These are phyloP conservation scores for Escallonia herrerae DNA, from an alignment of 129 eudicot species.

Conservation along the genomic window DNA sequence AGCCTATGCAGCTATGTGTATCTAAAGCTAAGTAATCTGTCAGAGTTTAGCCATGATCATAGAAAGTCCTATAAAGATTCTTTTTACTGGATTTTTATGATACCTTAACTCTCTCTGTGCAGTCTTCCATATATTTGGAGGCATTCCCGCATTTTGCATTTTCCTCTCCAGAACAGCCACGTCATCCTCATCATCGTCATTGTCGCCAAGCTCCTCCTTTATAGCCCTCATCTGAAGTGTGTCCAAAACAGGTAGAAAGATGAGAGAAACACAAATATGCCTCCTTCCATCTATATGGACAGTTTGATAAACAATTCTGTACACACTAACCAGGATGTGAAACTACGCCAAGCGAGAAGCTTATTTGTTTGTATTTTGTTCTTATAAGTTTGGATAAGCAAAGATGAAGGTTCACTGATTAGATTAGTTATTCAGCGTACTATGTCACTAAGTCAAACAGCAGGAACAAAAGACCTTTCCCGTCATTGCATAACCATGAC, in stretches of 20 bases:
- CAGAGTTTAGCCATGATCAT: too few relatives aligned
- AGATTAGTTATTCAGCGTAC: background rate
- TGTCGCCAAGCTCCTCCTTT: constrained; percentile 98
- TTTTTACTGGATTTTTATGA: background rate
- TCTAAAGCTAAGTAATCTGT: too few relatives aligned
- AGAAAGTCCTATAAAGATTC: background rate
- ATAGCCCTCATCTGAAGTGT: constrained; percentile 88
- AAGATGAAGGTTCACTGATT: background rate
- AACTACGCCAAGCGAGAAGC: background rate
- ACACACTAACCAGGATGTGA: background rate
- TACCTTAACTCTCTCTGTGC: constrained; percentile 97
- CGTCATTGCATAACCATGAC: too few relatives aligned
- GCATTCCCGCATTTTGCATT: constrained; percentile 98
- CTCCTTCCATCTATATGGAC: background rate
- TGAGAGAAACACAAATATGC: background rate
- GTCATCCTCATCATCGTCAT: constrained; percentile 99
- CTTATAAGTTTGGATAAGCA: background rate
- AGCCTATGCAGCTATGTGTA: too few relatives aligned
- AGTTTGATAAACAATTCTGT: background rate
- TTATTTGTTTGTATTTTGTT: too few relatives aligned
- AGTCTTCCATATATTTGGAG: constrained; percentile 92
- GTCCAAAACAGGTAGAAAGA: constrained; percentile 1
- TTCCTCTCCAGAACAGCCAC: constrained; percentile 89
- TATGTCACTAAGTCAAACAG: too few relatives aligned
- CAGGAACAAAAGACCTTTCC: too few relatives aligned